Base-by-base conservation (phyloP, 768 basidiomycete genomes). In the Vararia minispora region DNA sequence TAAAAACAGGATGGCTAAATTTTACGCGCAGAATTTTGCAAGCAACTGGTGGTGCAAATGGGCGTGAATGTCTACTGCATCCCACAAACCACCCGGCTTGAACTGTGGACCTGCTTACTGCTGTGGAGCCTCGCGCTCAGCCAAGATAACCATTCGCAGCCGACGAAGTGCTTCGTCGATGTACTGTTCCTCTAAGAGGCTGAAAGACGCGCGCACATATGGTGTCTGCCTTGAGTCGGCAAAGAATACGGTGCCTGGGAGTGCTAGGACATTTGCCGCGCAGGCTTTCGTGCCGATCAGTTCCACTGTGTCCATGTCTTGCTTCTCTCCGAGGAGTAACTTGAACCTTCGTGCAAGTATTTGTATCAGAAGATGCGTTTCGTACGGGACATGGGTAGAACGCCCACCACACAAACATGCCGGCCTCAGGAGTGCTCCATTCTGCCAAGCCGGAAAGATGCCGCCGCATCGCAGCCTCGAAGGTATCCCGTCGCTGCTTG, bases 371-470 rank as follows among this genome's bases (percentile, higher is more conserved):
- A 33, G 27, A 25, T 31, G 26, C 41, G 39, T 38, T 17, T 33
- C 26, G 9, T 28, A 23, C 30, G 25, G 11, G 21, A 6, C 22
- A 28, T 23, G 12, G 14, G 25, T 41, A 34, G 37, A 45, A 64
- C n/a, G n/a, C 74, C 17, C 28, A 79, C 83, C 86, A 92, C 56
- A 89, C 77, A 65, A 94, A 92, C 85, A 92, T 85, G 45, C 86
- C 84, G 18, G 83, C 75, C 49, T 79, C 76, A 6, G 85, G 86
- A 0, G 64, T 58, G 39, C 54, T 61, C 80, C 80, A 84, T 56
- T 80, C 74, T 13, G 77, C 88, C 24, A 92, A 63, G 3, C 77
- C 87, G 34, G 64, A 61, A n/a, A 95, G 71, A 56, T 94, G 73
- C 52, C 71, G 74, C 51, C 71, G 65, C 66, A 90, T 76, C 34